Percentiles rank a stretch among this genome's conserved stretches.
phyloP scores from a whole-genome alignment of 2,329 filamentous ascomycete genomes.

The Fusarium euwallaceae region DNA sequence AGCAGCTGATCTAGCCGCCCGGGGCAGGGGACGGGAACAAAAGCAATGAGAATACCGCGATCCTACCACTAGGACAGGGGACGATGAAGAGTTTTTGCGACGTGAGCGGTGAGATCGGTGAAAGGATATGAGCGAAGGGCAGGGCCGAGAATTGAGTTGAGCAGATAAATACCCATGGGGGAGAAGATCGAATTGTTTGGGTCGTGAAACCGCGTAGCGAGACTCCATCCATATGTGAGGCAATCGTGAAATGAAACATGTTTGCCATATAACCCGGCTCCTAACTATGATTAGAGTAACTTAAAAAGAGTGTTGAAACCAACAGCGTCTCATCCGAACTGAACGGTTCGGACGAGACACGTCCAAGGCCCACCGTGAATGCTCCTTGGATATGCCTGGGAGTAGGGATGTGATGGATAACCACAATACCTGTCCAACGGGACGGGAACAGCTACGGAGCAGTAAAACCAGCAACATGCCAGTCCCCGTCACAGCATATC shows the following conservation, averaged over 20 bases:
- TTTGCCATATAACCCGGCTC: neutral
- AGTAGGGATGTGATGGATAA: neutral
- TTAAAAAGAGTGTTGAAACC: neutral
- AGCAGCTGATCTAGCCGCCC: neutral
- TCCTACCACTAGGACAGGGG: neutral
- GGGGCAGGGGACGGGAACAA: neutral
- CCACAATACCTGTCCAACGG: neutral
- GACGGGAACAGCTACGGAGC: neutral
- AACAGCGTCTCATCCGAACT: conserved; percentile 1
- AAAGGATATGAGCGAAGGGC: conserved; percentile 1
- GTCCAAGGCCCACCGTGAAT: neutral
- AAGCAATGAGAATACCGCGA: neutral
- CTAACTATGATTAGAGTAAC: neutral
- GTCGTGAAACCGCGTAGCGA: neutral
- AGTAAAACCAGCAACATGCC: neutral
- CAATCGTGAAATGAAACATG: conserved; percentile 2
- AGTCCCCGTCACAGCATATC: neutral
- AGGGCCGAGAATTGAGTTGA: neutral
- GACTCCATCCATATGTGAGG: neutral
- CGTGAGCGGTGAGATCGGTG: neutral
- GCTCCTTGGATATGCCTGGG: neutral
- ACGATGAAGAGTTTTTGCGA: neutral
- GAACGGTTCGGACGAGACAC: conserved; percentile 1
- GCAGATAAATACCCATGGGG: neutral
- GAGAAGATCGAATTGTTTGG: neutral